These are phyloP conservation scores for Thalia dealbata DNA, from an alignment of 176 grass and related monocot species.

Conservation along the genomic window DNA sequence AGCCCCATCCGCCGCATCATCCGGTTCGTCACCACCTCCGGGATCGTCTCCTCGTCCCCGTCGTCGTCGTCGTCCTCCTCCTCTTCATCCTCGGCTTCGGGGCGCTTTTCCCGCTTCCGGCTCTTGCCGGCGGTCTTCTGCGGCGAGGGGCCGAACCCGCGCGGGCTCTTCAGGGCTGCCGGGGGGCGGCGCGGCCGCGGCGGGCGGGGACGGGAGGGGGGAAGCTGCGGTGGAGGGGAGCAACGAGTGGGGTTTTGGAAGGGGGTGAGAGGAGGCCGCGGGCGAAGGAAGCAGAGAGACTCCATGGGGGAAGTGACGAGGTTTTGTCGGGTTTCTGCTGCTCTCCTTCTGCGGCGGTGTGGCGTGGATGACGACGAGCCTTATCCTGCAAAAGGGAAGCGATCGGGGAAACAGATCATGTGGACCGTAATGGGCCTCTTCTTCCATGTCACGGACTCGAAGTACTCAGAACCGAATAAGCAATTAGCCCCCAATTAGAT, in stretches of 20 bases:
- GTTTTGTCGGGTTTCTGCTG: background rate
- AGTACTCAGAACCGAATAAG: too few relatives aligned
- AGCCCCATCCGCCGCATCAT: slow-evolving; percentile 37
- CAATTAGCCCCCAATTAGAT: too few relatives aligned
- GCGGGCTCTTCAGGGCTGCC: slow-evolving; percentile 15
- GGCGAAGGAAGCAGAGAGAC: slow-evolving; percentile 10
- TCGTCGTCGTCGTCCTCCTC: slow-evolving; percentile 7
- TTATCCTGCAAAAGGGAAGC: too few relatives aligned
- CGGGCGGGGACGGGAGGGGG: background rate
- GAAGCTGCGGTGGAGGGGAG: slow-evolving; percentile 1
- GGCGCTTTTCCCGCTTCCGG: background rate
- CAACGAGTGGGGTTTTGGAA: background rate
- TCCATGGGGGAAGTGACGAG: background rate
- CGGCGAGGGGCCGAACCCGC: slow-evolving; percentile 18
- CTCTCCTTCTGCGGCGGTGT: too few relatives aligned
- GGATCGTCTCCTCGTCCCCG: slow-evolving; percentile 8
- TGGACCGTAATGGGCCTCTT: too few relatives aligned
- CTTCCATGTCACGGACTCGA: too few relatives aligned
- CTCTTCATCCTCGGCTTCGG: slow-evolving; percentile 6
- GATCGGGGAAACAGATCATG: too few relatives aligned
- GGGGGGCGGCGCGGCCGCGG: slow-evolving; percentile 2
- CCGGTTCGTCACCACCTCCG: slow-evolving; percentile 39
- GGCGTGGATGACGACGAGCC: too few relatives aligned
- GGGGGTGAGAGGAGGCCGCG: background rate
- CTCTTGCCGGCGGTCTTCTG: background rate